Percentiles rank a stretch among this genome's conserved stretches.
Conservation (phyloP, 129 eudicot species). For the Gnaphalium uliginosum region DNA sequence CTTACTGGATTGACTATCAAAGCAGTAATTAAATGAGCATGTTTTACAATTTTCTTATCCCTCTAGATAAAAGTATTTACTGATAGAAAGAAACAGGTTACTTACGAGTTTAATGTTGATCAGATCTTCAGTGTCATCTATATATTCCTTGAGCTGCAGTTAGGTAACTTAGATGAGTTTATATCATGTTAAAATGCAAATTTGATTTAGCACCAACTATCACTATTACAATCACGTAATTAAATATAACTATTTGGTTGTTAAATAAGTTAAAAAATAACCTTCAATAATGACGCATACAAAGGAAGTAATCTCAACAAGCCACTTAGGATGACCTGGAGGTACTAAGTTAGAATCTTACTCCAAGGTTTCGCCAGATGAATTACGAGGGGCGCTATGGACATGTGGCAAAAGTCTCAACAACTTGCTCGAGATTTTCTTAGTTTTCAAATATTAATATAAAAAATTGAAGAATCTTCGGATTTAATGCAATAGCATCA, state of each 20-base stretch:
- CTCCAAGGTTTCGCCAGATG: not conserved
- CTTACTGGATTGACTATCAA: slow-evolving; percentile 87
- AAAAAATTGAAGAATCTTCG: not conserved
- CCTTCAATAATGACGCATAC: not conserved
- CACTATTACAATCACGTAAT: not conserved
- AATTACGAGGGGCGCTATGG: not conserved
- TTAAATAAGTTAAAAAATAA: not conserved
- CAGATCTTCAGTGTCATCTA: slow-evolving; percentile 98
- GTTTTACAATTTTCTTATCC: not conserved
- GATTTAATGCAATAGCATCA: not conserved
- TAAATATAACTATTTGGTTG: not conserved
- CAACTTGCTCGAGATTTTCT: not conserved
- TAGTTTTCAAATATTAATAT: not conserved
- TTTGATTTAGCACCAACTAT: not conserved
- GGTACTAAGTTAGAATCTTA: not conserved
- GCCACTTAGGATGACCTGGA: too few relatives aligned
- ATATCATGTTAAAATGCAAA: slow-evolving; percentile 10
- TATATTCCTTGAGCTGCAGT: slow-evolving; percentile 94
- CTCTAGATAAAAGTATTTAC: too few relatives aligned
- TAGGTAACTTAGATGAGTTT: slow-evolving; percentile 10
- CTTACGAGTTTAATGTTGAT: slow-evolving; percentile 95
- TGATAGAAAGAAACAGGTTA: slow-evolving; percentile 5
- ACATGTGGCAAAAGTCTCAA: not conserved
- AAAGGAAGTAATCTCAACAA: too few relatives aligned
- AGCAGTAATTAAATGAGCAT: slow-evolving; percentile 34